phyloP scores from a whole-genome alignment of 306 rosid genomes.

The Lagenaria siceraria region DNA sequence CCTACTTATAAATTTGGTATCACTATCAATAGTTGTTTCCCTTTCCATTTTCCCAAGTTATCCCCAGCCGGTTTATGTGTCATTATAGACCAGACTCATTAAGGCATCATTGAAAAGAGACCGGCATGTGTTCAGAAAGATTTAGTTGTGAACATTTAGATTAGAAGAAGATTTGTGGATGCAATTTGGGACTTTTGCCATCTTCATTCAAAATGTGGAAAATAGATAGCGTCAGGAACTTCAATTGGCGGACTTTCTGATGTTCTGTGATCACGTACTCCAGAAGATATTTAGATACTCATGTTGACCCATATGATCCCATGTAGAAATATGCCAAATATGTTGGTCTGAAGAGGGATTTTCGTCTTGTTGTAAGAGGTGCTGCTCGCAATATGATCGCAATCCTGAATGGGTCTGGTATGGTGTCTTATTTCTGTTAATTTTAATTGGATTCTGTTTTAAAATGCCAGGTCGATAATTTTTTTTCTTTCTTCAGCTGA shows the following conservation, averaged over 20 bases:
- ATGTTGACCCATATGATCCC: not conserved
- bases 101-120: not conserved
- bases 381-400: constrained; percentile 89
- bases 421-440: constrained; percentile 21
- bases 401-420: constrained; percentile 91
- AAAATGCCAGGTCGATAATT: not conserved
- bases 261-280: not conserved
- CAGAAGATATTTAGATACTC: not conserved
- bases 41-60: not conserved
- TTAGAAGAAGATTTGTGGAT: not conserved
- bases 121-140: not conserved
- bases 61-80: not conserved
- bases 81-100: not conserved
- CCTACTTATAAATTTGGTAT: not conserved
- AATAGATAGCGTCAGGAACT: not conserved
- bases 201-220: not conserved
- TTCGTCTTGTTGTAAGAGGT: constrained; percentile 97
- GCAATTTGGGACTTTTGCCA: not conserved
- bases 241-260: not conserved
- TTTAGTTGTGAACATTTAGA: not conserved
- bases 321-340: constrained; percentile 85
- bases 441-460: not conserved
- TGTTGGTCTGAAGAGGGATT: constrained; percentile 95
- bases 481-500: constrained; percentile 36
- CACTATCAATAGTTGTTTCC: not conserved